Conservation (phyloP, 352 stramenopile species). For the Phytopythium sindhum region DNA sequence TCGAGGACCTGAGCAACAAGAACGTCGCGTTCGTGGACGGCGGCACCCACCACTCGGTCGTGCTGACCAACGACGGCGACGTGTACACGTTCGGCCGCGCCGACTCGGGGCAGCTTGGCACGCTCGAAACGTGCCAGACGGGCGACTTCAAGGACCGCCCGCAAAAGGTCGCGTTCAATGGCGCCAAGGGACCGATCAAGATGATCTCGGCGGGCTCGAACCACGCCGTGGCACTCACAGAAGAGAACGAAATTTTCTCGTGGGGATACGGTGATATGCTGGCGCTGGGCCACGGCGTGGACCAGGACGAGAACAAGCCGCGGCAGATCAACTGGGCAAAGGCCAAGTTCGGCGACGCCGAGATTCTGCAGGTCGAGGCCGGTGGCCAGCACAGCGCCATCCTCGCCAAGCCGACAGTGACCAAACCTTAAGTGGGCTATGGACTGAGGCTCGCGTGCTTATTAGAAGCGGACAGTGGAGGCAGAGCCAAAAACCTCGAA, state of each 20-base stretch:
- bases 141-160: conserved; percentile 80
- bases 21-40: conserved; percentile 81
- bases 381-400: conserved; percentile 88
- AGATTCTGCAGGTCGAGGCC: conserved; percentile 76
- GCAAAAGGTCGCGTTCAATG: conserved; percentile 59
- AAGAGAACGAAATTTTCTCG: conserved; percentile 73
- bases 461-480: conserved; percentile 3
- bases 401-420: conserved; percentile 29
- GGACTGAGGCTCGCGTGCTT: neutral
- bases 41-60: conserved; percentile 91
- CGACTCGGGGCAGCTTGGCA: conserved; percentile 93
- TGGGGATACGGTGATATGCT: conserved; percentile 94
- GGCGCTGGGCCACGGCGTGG: conserved; percentile 81
- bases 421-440: neutral
- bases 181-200: conserved; percentile 25
- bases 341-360: conserved; percentile 54
- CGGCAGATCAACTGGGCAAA: conserved; percentile 63
- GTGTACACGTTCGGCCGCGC: conserved; percentile 92
- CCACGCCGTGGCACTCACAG: conserved; percentile 81
- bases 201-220: conserved; percentile 81
- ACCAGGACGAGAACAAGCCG: conserved; percentile 79
- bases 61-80: conserved; percentile 83
- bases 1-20: conserved; percentile 62
- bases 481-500: neutral
- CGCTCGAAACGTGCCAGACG: conserved; percentile 62